phyloP scores from a whole-genome alignment of 768 basidiomycete genomes.

The Wakefieldia striispora region DNA sequence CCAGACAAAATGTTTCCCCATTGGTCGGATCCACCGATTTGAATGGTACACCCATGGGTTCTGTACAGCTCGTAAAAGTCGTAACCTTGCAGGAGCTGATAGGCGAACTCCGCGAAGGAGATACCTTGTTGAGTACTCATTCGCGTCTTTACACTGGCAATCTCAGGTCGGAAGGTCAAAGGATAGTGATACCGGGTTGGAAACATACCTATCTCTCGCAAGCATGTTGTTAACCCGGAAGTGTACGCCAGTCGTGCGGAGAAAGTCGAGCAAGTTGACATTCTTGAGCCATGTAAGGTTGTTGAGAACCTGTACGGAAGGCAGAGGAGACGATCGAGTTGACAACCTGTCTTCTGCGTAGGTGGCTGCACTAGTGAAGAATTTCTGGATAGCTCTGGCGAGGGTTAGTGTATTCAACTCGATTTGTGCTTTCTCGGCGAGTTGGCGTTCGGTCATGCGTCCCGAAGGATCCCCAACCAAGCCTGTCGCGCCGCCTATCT shows the following conservation, averaged over 20 bases:
- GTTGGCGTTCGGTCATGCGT: slow-evolving; percentile 73
- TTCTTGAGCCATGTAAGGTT: slow-evolving; percentile 78
- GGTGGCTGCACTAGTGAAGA: slow-evolving; percentile 63
- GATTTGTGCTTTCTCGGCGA: slow-evolving; percentile 58
- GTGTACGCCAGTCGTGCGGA: slow-evolving; percentile 76
- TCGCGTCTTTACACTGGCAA: slow-evolving; percentile 73
- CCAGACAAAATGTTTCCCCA: slow-evolving; percentile 98
- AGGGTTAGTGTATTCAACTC: slow-evolving; percentile 65
- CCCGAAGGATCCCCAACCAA: slow-evolving; percentile 98
- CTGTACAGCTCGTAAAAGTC: slow-evolving; percentile 83
- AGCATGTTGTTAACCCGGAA: slow-evolving; percentile 89
- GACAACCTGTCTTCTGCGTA: slow-evolving; percentile 51
- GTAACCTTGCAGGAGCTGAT: slow-evolving; percentile 95
- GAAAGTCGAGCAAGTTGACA: slow-evolving; percentile 77
- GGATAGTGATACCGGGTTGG: background rate
- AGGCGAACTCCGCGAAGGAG: slow-evolving; percentile 98
- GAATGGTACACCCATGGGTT: slow-evolving; percentile 69
- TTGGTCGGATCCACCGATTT: slow-evolving; percentile 96
- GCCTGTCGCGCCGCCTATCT: slow-evolving; percentile 97
- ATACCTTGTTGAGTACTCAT: slow-evolving; percentile 80
- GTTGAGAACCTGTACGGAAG: slow-evolving; percentile 48
- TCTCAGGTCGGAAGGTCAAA: slow-evolving; percentile 6
- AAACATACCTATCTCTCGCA: slow-evolving; percentile 75
- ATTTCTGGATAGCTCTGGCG: slow-evolving; percentile 59
- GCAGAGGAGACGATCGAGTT: slow-evolving; percentile 4